These are phyloP conservation scores for Hyaloscypha hepaticicola DNA, from an alignment of 495 filamentous ascomycete genomes.

Conservation along the genomic window DNA sequence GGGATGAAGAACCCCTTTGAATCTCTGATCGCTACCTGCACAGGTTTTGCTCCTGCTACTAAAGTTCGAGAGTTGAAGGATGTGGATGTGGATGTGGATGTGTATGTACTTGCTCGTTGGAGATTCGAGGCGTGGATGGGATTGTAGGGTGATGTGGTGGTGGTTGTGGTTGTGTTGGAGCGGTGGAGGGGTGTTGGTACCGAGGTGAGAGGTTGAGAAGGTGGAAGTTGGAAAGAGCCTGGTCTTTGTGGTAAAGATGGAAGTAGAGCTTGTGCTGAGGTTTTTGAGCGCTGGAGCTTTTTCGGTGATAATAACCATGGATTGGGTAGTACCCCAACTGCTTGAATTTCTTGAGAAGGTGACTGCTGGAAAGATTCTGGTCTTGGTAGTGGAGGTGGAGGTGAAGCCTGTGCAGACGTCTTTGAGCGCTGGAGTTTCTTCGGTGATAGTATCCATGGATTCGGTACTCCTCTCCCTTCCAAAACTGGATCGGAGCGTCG, in stretches of 20 bases:
- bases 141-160: neutral
- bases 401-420: neutral
- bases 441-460: neutral
- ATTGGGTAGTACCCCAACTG: no score
- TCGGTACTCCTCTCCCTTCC: neutral
- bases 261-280: neutral
- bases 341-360: no score
- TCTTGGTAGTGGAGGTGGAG: neutral
- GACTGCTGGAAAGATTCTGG: neutral
- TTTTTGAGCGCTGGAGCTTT: neutral
- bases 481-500: neutral
- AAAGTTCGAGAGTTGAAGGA: neutral
- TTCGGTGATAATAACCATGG: neutral
- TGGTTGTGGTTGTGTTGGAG: neutral
- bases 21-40: neutral
- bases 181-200: neutral
- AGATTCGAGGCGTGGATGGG: neutral
- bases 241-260: no score
- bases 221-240: no score
- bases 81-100: neutral
- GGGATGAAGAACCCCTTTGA: neutral
- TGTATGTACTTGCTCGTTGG: neutral
- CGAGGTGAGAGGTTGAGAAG: neutral
- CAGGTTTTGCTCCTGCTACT: neutral
- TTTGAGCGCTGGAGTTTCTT: neutral